Evolutionary conservation across 1,284 basidiomycete species (phyloP), one percentile per base, ranked within the genome.

Genomic region (Golubevia pallescens): DNA sequence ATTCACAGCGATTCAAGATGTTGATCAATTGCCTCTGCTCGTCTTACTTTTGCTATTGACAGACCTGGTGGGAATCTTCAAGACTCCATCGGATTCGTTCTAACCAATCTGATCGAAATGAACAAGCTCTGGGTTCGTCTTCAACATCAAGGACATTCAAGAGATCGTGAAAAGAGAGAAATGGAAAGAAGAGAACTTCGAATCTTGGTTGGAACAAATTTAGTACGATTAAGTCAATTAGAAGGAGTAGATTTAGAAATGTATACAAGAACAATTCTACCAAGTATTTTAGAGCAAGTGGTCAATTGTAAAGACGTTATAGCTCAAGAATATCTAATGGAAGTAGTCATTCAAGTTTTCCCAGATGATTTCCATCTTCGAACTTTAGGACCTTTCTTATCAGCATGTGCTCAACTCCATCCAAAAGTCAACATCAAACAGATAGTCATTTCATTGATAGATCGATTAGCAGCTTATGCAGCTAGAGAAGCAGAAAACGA

Each of bases 51-150:
- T 28, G 28, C 28, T 28, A 28, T 14, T 14, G n/a, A 8, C 54
- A 56, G 62, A 3, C 76, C 79, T 1, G 71, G 72, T 19, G 82
- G 82, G 53, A 76, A 78, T 38, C 71, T 85, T 13, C 73, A 76
- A 58, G 82, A 85, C 69, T 77, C 73, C 66, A 84, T 85, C 60
- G 77, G 78, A 61, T 85, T 85, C 56, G 77, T 85, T 38, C 75
- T 85, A 51, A 78, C 79, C 65, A 85, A 85, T 62, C 84, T 85
- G 60, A 80, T 85, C 67, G 82, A 85, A 68, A 85, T 85, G 82
- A 85, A 85, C 74, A 84, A 84, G 73, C 77, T 85, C 32, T 85
- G 82, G 82, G 82, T 85, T 32, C 71, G 82, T 32, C 75, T 84
- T 32, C 82, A 85, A 67, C 82, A 85, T 60, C 82, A 84, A 48